A percentile compares a stretch with the other conserved stretches of the same genome.
Evolutionary conservation across 768 basidiomycete genomes (phyloP).

Genomic region (Boletus sp.): DNA sequence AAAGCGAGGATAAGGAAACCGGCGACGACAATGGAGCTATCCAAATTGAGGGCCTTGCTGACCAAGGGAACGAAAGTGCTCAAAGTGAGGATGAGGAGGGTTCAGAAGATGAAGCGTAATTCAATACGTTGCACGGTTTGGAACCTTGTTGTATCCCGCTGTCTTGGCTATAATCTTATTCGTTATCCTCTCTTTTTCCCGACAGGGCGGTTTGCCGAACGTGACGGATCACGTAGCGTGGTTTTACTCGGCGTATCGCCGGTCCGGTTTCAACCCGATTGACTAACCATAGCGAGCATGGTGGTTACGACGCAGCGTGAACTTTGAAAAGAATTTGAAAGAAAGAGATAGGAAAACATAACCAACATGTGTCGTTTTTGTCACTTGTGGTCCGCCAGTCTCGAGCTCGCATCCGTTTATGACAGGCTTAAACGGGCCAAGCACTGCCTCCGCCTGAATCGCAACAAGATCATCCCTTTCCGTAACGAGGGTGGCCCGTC

Average conservation of each 20-base stretch:
- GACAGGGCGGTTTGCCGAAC: constrained; percentile 20
- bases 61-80: constrained; percentile 28
- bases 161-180: constrained; percentile 25
- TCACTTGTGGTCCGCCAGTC: background rate
- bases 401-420: background rate
- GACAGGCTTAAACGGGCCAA: background rate
- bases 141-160: constrained; percentile 34
- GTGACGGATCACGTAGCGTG: constrained; percentile 15
- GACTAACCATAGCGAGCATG: constrained; percentile 3
- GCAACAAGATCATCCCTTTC: constrained; percentile 17
- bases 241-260: constrained; percentile 1
- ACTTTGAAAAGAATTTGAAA: constrained; percentile 5
- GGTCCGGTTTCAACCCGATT: constrained; percentile 7
- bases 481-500: constrained; percentile 9
- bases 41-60: constrained; percentile 60
- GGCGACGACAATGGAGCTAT: constrained; percentile 41
- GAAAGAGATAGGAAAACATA: constrained; percentile 1
- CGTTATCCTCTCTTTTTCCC: constrained; percentile 15
- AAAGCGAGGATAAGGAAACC: constrained; percentile 44
- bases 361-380: background rate
- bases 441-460: constrained; percentile 23
- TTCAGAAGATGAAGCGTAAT: constrained; percentile 33
- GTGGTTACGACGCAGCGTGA: constrained; percentile 5
- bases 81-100: constrained; percentile 26
- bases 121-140: constrained; percentile 23